phyloP scores from a whole-genome alignment of 2,329 filamentous ascomycete species.

The Pseudofabraea citricarpa region DNA sequence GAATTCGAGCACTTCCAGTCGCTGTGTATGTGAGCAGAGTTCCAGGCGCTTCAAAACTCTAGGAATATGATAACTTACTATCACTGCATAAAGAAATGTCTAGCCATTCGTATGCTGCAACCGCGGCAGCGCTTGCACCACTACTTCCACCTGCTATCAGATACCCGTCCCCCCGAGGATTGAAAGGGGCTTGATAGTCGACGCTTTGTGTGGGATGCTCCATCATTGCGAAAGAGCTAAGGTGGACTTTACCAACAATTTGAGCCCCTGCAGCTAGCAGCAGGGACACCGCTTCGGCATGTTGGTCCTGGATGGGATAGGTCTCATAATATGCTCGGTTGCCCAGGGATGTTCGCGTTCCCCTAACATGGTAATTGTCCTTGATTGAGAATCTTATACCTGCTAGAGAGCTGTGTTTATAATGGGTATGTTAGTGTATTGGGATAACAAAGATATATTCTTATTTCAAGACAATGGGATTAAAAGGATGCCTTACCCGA shows the following conservation, averaged over 20 bases:
- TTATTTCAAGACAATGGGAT: too few species aligned
- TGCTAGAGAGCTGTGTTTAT: too few species aligned
- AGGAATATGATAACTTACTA: too few species aligned
- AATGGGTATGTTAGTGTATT: too few species aligned
- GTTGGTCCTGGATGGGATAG: neutral
- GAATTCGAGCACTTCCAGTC: too few species aligned
- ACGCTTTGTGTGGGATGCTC: conserved; percentile 35
- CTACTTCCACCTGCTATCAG: conserved; percentile 41
- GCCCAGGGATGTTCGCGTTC: neutral
- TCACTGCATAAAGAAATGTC: conserved; percentile 44
- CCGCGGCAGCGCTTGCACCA: conserved; percentile 36
- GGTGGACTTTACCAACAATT: conserved; percentile 46
- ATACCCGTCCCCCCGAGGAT: conserved; percentile 40
- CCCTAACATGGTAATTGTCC: neutral
- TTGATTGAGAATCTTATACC: too few species aligned
- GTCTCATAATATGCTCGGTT: neutral
- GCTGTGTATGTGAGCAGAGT: too few species aligned
- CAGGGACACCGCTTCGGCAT: neutral
- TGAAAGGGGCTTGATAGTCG: conserved; percentile 31
- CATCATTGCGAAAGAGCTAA: conserved; percentile 37
- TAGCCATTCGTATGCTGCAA: conserved; percentile 40
- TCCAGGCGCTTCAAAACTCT: too few species aligned
- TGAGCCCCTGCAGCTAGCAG: conserved; percentile 42
- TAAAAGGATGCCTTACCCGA: too few species aligned
- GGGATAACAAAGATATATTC: too few species aligned